Percentiles rank a stretch among this genome's conserved stretches.
phyloP scores from a whole-genome alignment of 169 alveolate genomes.

The Plasmodium chabaudi region DNA sequence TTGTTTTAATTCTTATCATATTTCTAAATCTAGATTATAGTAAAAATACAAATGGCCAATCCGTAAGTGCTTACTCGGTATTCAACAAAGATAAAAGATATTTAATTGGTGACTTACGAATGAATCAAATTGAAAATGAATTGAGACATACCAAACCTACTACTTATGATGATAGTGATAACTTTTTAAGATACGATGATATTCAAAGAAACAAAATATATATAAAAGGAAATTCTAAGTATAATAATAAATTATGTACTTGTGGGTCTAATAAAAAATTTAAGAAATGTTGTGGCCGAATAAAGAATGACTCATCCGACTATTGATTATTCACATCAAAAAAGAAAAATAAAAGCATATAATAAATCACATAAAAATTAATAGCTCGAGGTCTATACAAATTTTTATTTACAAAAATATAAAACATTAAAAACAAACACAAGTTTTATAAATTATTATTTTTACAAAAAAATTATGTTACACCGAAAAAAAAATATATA shows the following conservation, averaged over 20 bases:
- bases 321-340: neutral
- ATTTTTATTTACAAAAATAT: too few relatives aligned
- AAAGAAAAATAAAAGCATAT: too few relatives aligned
- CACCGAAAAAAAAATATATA: too few relatives aligned
- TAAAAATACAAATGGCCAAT: neutral
- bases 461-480: too few relatives aligned
- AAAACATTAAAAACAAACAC: too few relatives aligned
- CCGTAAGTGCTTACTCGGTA: slow-evolving; percentile 49
- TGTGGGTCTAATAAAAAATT: slow-evolving; percentile 64
- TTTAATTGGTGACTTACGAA: slow-evolving; percentile 53
- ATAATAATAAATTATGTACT: slow-evolving; percentile 59
- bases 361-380: too few relatives aligned
- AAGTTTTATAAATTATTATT: too few relatives aligned
- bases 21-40: slow-evolving; percentile 43
- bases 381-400: too few relatives aligned
- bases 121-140: slow-evolving; percentile 67
- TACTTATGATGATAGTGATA: slow-evolving; percentile 44
- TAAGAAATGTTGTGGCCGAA: slow-evolving; percentile 60
- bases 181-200: slow-evolving; percentile 47
- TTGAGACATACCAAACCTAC: slow-evolving; percentile 24
- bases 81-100: slow-evolving; percentile 52
- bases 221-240: slow-evolving; percentile 60
- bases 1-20: slow-evolving; percentile 33
- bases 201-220: slow-evolving; percentile 30
- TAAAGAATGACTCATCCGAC: slow-evolving; percentile 33